A percentile compares a stretch with the other conserved stretches of the same genome.
Evolutionary conservation across 148 eudicot genomes (phyloP).

Genomic region (Vaccinium macrocarpon): DNA sequence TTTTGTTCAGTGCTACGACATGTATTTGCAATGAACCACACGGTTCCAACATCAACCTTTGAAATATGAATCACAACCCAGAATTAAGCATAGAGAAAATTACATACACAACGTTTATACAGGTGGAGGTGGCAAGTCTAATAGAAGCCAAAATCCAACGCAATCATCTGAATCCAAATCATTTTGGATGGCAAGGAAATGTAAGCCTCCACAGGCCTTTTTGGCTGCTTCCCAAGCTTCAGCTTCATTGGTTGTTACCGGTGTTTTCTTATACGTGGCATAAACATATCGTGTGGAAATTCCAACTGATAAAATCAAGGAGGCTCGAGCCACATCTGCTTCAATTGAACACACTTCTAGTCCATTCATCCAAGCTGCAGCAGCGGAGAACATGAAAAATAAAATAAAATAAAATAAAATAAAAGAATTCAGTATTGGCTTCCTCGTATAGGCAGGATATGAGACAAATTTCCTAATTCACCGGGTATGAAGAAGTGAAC

Average conservation of each 20-base stretch:
- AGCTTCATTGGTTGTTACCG: conserved; percentile 67
- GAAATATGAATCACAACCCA: neutral
- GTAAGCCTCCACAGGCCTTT: conserved; percentile 79
- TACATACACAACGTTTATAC: conserved; percentile 34
- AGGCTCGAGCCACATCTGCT: conserved; percentile 58
- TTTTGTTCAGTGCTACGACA: neutral
- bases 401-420: neutral
- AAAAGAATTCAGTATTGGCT: neutral
- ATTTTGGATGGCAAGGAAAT: conserved; percentile 89
- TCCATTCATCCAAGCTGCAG: conserved; percentile 98
- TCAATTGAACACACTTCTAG: conserved; percentile 88
- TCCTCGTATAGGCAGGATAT: neutral
- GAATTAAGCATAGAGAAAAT: neutral
- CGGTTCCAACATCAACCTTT: neutral
- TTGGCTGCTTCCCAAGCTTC: conserved; percentile 98
- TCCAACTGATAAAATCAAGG: conserved; percentile 72
- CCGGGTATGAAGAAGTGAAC: neutral
- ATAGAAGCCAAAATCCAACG: conserved; percentile 91
- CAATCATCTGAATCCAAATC: conserved; percentile 86
- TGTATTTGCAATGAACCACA: neutral
- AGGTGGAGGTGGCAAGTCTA: conserved; percentile 92
- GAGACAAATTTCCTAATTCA: neutral
- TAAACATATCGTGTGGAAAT: conserved; percentile 72
- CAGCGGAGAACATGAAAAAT: neutral
- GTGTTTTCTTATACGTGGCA: conserved; percentile 73